Conservation (phyloP, 371 early-diverging fungal species). For the Mycotypha africana region DNA sequence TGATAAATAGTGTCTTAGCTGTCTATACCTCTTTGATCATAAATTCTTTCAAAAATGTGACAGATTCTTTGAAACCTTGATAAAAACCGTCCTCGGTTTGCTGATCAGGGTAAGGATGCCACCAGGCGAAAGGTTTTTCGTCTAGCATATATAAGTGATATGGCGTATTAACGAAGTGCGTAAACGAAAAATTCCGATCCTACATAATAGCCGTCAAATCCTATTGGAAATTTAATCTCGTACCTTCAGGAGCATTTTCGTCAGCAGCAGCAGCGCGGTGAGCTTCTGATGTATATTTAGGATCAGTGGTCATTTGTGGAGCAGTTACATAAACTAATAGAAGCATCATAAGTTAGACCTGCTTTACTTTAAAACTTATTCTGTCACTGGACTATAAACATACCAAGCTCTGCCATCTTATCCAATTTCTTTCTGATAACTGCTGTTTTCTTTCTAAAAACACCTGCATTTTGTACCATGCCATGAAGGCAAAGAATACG, state of each 20-base stretch:
- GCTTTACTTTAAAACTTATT: no score
- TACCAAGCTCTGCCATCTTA: constrained; percentile 58
- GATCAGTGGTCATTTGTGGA: constrained; percentile 55
- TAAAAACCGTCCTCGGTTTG: constrained; percentile 34
- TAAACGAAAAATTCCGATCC: no score
- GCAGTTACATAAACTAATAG: constrained; percentile 57
- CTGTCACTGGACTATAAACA: no score
- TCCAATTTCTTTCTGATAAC: constrained; percentile 62
- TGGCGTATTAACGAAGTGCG: no score
- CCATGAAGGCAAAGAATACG: constrained; percentile 76
- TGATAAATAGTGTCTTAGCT: background rate
- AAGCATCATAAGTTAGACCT: no score
- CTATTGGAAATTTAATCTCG: background rate
- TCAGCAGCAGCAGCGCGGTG: constrained; percentile 45
- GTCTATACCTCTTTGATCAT: constrained; percentile 42
- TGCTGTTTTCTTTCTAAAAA: constrained; percentile 65
- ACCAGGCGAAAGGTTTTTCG: constrained; percentile 57
- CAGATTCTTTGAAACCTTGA: constrained; percentile 54
- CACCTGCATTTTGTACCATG: constrained; percentile 65
- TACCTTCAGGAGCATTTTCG: constrained; percentile 48
- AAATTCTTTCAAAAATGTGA: constrained; percentile 42
- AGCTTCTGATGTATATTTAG: constrained; percentile 46
- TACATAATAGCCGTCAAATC: background rate
- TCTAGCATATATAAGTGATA: constrained; percentile 24
- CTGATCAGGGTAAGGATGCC: constrained; percentile 30